phyloP scores from a whole-genome alignment of 2,329 filamentous ascomycete genomes.

The Monosporascus sp. region DNA sequence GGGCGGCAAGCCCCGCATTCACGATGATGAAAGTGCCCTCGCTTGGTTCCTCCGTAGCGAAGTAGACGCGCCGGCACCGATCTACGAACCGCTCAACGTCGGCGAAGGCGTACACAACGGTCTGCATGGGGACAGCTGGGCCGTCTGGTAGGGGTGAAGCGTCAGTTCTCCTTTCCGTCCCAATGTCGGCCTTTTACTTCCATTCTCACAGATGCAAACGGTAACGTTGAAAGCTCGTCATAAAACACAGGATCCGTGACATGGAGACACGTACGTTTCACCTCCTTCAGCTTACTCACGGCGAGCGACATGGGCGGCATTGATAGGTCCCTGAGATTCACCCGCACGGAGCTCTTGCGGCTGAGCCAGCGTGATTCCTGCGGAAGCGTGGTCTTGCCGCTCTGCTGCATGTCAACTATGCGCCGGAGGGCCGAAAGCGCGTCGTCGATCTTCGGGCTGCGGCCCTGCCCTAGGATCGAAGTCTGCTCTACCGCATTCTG shows the following conservation, averaged over 20 bases:
- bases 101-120: slow-evolving; percentile 44
- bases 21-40: slow-evolving; percentile 43
- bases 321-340: slow-evolving; percentile 45
- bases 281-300: slow-evolving; percentile 41
- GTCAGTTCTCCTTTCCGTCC: background rate
- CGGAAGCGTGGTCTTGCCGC: background rate
- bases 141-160: slow-evolving; percentile 26
- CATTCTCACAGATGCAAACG: no score
- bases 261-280: slow-evolving; percentile 33
- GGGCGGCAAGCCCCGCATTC: slow-evolving; percentile 24
- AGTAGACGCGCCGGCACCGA: slow-evolving; percentile 45
- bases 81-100: slow-evolving; percentile 45
- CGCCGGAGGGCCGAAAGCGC: slow-evolving; percentile 47
- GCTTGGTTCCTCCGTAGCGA: slow-evolving; percentile 45
- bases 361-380: slow-evolving; percentile 9
- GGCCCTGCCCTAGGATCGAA: slow-evolving; percentile 33
- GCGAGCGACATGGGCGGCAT: slow-evolving; percentile 50
- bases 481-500: slow-evolving; percentile 35
- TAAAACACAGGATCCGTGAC: background rate
- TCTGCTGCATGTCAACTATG: slow-evolving; percentile 46
- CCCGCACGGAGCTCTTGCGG: slow-evolving; percentile 40
- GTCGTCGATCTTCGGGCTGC: slow-evolving; percentile 46
- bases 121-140: slow-evolving; percentile 42
- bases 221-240: background rate
- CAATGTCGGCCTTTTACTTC: background rate